phyloP scores from a whole-genome alignment of 2,329 filamentous ascomycete genomes.

The Aureobasidium namibiae region DNA sequence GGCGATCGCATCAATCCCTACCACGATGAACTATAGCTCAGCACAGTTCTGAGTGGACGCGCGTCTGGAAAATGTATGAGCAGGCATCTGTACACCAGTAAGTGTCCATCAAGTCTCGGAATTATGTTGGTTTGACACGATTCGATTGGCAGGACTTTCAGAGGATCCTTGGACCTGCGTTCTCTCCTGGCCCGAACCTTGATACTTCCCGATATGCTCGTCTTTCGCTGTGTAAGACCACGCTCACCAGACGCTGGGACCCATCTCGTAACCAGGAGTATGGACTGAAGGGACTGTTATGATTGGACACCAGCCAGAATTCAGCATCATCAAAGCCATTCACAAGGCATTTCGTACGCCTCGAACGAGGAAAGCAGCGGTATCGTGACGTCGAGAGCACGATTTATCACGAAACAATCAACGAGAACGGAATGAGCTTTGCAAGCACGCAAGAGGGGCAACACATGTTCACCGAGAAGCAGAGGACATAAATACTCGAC shows the following conservation, averaged over 20 bases:
- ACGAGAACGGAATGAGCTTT: not conserved
- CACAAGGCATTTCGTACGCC: slow-evolving; percentile 1
- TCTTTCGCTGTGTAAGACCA: not conserved
- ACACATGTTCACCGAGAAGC: too few relatives aligned
- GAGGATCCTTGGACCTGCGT: not conserved
- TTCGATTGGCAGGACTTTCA: not conserved
- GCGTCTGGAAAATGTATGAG: not conserved
- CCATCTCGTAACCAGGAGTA: not conserved
- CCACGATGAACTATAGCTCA: not conserved
- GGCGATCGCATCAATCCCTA: not conserved
- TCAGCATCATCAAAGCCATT: not conserved
- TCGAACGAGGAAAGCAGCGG: not conserved
- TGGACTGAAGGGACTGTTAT: not conserved
- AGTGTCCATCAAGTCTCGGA: not conserved
- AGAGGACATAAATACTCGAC: not conserved
- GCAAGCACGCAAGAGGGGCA: not conserved
- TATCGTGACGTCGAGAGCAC: not conserved
- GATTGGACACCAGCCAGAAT: not conserved
- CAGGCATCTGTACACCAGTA: not conserved
- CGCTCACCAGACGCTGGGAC: not conserved
- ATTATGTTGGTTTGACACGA: not conserved
- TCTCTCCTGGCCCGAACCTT: not conserved
- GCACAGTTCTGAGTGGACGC: not conserved
- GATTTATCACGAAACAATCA: not conserved
- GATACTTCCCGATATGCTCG: not conserved